Evolutionary conservation across 2,329 filamentous ascomycete genomes (phyloP).

Genomic region (Kalmusia sp.): DNA sequence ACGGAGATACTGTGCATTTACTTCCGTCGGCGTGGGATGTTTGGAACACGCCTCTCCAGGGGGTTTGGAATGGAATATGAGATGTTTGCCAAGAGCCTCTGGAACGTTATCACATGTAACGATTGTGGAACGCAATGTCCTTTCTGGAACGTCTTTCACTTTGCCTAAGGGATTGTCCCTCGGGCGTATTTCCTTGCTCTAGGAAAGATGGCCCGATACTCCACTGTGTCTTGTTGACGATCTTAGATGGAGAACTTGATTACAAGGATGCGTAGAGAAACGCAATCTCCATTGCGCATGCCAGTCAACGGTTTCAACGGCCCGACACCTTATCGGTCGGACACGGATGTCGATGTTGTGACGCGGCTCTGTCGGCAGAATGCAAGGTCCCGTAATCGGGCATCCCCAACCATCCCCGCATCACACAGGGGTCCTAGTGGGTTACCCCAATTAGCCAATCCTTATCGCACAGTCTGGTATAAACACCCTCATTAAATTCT

Average conservation of each 20-base stretch:
- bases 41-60: too few species aligned
- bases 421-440: slow-evolving; percentile 3
- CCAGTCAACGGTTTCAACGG: background rate
- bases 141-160: background rate
- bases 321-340: background rate
- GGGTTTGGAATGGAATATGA: too few species aligned
- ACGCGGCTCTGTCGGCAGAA: slow-evolving; percentile 8
- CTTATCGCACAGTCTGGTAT: slow-evolving; percentile 1
- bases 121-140: background rate
- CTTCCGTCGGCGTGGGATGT: too few species aligned
- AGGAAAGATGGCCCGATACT: background rate
- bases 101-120: slow-evolving; percentile 6
- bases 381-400: slow-evolving; percentile 1
- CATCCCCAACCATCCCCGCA: slow-evolving; percentile 4
- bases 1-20: too few species aligned
- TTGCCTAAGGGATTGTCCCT: background rate
- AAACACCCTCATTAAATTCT: slow-evolving; percentile 5
- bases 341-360: background rate
- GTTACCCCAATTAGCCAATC: slow-evolving; percentile 6
- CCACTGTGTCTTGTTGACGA: background rate
- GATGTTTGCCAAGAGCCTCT: background rate
- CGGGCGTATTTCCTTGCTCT: background rate
- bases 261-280: too few species aligned
- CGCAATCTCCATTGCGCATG: background rate
- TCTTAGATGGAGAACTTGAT: too few species aligned